Conservation (phyloP, 345 rosid genomes). For the Eucalyptus curtisii region DNA sequence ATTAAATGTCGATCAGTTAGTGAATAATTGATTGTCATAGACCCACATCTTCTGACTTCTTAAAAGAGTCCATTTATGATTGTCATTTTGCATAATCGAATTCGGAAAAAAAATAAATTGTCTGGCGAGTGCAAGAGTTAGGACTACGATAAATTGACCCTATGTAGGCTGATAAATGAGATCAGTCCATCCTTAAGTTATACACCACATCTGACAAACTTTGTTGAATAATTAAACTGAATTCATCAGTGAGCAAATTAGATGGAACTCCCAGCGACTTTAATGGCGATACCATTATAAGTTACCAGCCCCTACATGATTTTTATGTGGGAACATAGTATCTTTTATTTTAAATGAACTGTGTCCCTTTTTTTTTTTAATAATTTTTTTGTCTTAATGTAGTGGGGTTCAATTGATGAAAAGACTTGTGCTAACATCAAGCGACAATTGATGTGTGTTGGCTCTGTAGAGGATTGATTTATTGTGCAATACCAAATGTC, state of each 20-base stretch:
- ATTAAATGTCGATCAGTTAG: fast-evolving
- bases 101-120: neutral
- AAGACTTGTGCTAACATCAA: neutral
- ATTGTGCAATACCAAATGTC: neutral
- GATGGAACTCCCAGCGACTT: neutral
- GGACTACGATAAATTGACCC: neutral
- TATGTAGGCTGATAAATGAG: neutral
- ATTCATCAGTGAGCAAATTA: neutral
- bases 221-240: neutral
- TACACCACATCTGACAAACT: neutral
- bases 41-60: fast-evolving
- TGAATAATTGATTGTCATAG: neutral
- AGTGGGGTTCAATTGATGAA: neutral
- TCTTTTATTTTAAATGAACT: neutral
- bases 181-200: neutral
- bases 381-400: neutral
- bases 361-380: neutral
- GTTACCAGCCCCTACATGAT: neutral
- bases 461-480: neutral
- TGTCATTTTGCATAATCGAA: neutral
- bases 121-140: neutral
- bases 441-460: neutral
- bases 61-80: neutral
- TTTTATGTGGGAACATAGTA: neutral
- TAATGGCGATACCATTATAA: neutral